phyloP scores from a whole-genome alignment of 371 early-diverging fungal genomes.

The Zancudomyces culisetae region DNA sequence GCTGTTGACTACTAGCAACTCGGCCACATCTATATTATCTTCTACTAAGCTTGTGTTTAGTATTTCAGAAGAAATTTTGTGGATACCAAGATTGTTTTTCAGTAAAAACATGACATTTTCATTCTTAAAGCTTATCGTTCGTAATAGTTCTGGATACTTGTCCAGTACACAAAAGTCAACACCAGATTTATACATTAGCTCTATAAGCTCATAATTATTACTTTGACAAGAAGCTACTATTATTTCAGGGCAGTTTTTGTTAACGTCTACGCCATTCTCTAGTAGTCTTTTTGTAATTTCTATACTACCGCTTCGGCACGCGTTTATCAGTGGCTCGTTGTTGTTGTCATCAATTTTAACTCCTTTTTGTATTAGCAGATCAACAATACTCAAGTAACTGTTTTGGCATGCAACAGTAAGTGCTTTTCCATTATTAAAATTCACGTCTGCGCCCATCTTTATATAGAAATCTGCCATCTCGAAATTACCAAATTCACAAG shows the following conservation, averaged over 20 bases:
- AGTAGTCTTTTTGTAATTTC: not conserved
- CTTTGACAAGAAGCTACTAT: not conserved
- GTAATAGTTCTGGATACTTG: not conserved
- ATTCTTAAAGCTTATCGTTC: too few species aligned
- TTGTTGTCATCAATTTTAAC: not conserved
- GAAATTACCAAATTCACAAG: not conserved
- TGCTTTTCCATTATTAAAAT: not conserved
- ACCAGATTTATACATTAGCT: not conserved
- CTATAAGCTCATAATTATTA: not conserved
- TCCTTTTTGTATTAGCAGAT: not conserved
- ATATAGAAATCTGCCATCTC: not conserved
- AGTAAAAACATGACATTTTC: too few species aligned
- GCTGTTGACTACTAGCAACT: not conserved
- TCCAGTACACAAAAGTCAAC: not conserved
- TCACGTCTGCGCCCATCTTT: not conserved
- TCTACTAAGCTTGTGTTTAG: not conserved
- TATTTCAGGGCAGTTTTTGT: not conserved
- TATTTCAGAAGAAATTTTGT: too few species aligned
- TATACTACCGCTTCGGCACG: not conserved
- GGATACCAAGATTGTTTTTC: too few species aligned
- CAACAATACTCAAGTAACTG: not conserved
- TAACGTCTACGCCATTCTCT: not conserved
- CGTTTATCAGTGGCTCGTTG: not conserved
- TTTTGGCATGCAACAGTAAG: not conserved
- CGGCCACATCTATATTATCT: not conserved